Percentiles rank a stretch among this genome's conserved stretches.
Evolutionary conservation across 768 basidiomycete genomes (phyloP).

Genomic region (Podaxis rugospora): DNA sequence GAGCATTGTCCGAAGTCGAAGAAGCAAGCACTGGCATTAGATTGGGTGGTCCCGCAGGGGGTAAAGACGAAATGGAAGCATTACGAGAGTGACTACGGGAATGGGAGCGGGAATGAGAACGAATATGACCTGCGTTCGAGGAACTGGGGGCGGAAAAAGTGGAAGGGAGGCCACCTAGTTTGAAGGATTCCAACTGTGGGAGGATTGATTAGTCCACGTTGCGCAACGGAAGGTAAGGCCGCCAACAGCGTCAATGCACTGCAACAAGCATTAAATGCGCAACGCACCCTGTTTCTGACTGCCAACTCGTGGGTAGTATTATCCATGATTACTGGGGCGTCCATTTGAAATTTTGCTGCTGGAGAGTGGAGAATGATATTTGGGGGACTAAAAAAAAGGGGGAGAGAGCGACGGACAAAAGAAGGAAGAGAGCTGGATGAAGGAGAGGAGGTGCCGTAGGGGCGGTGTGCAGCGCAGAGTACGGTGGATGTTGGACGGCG

Average conservation of each 20-base stretch:
- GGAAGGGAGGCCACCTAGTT: slow-evolving; percentile 50
- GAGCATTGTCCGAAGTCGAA: slow-evolving; percentile 6
- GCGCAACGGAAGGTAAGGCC: neutral
- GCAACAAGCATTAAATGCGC: neutral
- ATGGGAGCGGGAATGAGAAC: slow-evolving; percentile 68
- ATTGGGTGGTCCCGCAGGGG: slow-evolving; percentile 27
- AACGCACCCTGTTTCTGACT: slow-evolving; percentile 37
- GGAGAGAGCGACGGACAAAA: slow-evolving; percentile 17
- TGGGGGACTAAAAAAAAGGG: slow-evolving; percentile 20
- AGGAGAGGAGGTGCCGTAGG: slow-evolving; percentile 33
- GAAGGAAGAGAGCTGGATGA: slow-evolving; percentile 32
- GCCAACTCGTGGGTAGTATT: slow-evolving; percentile 30
- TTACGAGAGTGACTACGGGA: slow-evolving; percentile 40
- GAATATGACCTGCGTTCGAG: slow-evolving; percentile 48
- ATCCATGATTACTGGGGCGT: slow-evolving; percentile 15
- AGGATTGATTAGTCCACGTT: neutral
- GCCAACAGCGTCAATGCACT: neutral
- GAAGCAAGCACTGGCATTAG: slow-evolving; percentile 24
- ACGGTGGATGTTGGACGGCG: slow-evolving; percentile 11
- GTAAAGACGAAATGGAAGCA: slow-evolving; percentile 37
- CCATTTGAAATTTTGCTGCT: slow-evolving; percentile 4
- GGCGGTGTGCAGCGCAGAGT: slow-evolving; percentile 18
- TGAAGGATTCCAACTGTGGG: slow-evolving; percentile 68
- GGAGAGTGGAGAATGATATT: neutral
- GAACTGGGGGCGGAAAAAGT: slow-evolving; percentile 25